Conservation (phyloP, 2,329 filamentous ascomycete species). For the Aureobasidium sp. region DNA sequence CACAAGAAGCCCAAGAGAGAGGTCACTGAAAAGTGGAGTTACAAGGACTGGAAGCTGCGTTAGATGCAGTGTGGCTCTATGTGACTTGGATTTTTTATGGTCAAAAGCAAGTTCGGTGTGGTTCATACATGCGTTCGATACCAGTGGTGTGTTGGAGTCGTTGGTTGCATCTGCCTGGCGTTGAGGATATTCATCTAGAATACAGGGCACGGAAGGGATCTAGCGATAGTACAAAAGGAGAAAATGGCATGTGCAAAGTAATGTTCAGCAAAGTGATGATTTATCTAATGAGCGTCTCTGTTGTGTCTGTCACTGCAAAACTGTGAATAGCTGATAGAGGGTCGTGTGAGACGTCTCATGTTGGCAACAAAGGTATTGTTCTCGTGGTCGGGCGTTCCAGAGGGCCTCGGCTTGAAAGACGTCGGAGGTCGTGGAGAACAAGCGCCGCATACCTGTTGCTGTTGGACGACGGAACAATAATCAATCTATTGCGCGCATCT, state of each 20-base stretch:
- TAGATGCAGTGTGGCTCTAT: neutral
- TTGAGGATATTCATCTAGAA: neutral
- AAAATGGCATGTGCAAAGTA: neutral
- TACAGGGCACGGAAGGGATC: neutral
- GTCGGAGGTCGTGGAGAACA: neutral
- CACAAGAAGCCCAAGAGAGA: slow-evolving; percentile 75
- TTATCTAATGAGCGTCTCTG: neutral
- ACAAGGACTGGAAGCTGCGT: slow-evolving; percentile 78
- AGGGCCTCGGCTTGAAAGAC: neutral
- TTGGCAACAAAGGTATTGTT: neutral
- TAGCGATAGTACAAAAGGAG: neutral
- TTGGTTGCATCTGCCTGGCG: slow-evolving; percentile 7
- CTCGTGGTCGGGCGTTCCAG: neutral
- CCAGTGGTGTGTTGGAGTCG: neutral
- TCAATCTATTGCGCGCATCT: slow-evolving; percentile 9
- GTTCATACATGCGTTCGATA: neutral
- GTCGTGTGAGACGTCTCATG: neutral
- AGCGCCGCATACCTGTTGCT: neutral
- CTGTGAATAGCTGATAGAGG: neutral
- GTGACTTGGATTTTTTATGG: neutral
- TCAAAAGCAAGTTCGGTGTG: neutral
- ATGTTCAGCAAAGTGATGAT: neutral
- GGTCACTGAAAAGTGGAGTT: slow-evolving; percentile 90
- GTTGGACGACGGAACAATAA: neutral
- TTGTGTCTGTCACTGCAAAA: neutral